Base-by-base conservation (phyloP, 768 basidiomycete genomes). In the Peribolospora kevripleyi region DNA sequence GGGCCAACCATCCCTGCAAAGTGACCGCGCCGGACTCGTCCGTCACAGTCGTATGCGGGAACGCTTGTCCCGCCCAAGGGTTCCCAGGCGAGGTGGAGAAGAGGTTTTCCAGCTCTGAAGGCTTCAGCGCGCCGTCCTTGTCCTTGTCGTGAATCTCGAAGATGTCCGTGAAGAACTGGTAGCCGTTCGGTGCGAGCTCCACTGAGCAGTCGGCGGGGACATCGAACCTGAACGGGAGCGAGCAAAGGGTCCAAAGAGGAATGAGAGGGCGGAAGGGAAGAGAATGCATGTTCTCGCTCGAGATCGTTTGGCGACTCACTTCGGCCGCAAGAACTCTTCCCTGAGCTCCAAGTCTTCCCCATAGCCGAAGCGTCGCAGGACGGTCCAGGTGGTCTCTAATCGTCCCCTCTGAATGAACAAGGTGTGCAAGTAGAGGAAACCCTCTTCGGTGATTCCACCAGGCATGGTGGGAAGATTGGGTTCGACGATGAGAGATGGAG, bases 71-170 rank as follows among this genome's bases (percentile, higher is more conserved):
- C 10, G 76, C 73, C 91, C 91, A 98, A n/a, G 91, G 91, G 64
- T 90, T 90, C 1, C 88, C 91, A 0, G 91, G 88, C 10, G 87
- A 84, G 7, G 91, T 95, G 61, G 80, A 82, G 67, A 98, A 93
- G 6, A 95, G 70, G 38, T 86, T 81, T 39, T 82, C 78, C 40
- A 98, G 73, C 65, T 98, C 91, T 9, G 71, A 70, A 11, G 75
- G 71, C 46, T 84, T 88, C 50, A 98, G 66, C 1, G 90, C 88
- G 49, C 91, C 91, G 65, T 98, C 91, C 69, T 87, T 81, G 65
- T 97, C 91, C 85, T 91, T 86, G 71, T 98, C 91, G 65, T 84
- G 91, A 4, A 79, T 80, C 68, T 93, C 84, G 64, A 97, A 98
- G 43, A 91, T 78, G 58, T 93, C 90, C 0, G 91, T 95, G 63